Evolutionary conservation across 306 rosid species (phyloP).

Genomic region (Cicer arietinum): DNA sequence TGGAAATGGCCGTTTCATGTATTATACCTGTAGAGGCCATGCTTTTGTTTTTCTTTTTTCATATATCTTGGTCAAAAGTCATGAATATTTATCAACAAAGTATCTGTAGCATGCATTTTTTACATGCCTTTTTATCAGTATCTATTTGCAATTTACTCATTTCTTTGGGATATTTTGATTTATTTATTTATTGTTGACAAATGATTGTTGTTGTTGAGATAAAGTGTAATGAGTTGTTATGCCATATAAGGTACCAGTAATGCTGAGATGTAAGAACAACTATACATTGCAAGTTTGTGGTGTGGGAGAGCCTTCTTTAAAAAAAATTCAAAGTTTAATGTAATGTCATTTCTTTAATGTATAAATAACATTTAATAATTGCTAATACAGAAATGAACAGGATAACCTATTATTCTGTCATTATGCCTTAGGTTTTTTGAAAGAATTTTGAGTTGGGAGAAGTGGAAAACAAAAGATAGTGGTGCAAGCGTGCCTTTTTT

Average conservation of each 20-base stretch:
- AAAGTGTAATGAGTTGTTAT: no score
- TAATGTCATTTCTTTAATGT: slow-evolving; percentile 19
- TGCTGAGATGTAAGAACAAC: slow-evolving; percentile 17
- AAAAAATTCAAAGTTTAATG: slow-evolving; percentile 7
- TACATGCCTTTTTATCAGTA: slow-evolving; percentile 21
- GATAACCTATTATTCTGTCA: neutral
- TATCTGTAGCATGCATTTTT: slow-evolving; percentile 16
- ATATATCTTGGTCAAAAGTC: slow-evolving; percentile 18
- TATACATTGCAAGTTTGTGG: slow-evolving; percentile 14
- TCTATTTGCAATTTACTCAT: neutral
- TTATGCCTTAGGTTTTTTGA: neutral
- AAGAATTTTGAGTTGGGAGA: neutral
- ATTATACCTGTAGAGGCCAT: neutral
- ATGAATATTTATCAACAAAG: neutral
- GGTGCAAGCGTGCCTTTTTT: neutral
- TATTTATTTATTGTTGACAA: no score
- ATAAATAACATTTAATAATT: neutral
- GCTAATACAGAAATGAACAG: neutral
- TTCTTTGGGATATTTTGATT: neutral
- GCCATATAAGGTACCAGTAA: no score
- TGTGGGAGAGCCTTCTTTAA: slow-evolving; percentile 8
- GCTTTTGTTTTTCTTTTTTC: slow-evolving; percentile 1
- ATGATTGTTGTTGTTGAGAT: neutral
- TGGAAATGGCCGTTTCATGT: slow-evolving; percentile 11
- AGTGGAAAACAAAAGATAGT: slow-evolving; percentile 3